Percentiles rank a stretch among this genome's conserved stretches.
These are phyloP conservation scores for Limtongia smithiae DNA, from an alignment of 805 yeast species.

Conservation along the genomic window DNA sequence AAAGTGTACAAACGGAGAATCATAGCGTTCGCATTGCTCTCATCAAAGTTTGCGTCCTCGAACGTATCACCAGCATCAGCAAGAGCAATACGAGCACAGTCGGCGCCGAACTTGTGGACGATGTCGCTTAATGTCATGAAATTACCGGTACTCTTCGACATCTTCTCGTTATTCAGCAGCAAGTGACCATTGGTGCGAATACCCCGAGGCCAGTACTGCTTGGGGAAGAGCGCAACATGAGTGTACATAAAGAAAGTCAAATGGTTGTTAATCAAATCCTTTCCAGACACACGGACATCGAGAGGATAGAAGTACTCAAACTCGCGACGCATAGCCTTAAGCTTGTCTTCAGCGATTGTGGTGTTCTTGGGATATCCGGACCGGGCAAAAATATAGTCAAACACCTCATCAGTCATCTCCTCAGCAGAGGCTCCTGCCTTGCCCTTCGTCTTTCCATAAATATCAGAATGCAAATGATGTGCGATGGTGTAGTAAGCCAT, in stretches of 20 bases:
- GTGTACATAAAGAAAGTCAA: conserved; percentile 91
- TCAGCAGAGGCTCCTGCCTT: conserved; percentile 70
- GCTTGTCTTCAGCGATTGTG: conserved; percentile 61
- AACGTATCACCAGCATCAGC: conserved; percentile 98
- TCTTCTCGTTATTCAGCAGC: conserved; percentile 91
- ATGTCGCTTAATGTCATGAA: conserved; percentile 85
- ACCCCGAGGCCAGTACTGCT: conserved; percentile 88
- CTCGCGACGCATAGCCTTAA: conserved; percentile 79
- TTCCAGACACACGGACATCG: conserved; percentile 89
- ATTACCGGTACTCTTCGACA: conserved; percentile 98
- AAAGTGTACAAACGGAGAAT: conserved; percentile 86
- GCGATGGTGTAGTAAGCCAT: conserved; percentile 91
- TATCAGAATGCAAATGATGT: conserved; percentile 81
- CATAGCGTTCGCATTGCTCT: conserved; percentile 94
- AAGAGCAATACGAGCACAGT: conserved; percentile 92
- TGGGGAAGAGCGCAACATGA: conserved; percentile 90
- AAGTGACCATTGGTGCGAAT: conserved; percentile 94
- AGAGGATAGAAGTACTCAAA: conserved; percentile 96
- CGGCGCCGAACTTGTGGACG: conserved; percentile 90
- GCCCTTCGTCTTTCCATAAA: conserved; percentile 74
- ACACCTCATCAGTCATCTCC: conserved; percentile 87
- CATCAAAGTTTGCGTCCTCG: conserved; percentile 98
- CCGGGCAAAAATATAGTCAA: conserved; percentile 82
- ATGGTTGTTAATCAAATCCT: conserved; percentile 96
- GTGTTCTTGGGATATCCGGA: conserved; percentile 51